phyloP scores from a whole-genome alignment of 1,284 basidiomycete genomes.

The Testicularia cyperi region DNA sequence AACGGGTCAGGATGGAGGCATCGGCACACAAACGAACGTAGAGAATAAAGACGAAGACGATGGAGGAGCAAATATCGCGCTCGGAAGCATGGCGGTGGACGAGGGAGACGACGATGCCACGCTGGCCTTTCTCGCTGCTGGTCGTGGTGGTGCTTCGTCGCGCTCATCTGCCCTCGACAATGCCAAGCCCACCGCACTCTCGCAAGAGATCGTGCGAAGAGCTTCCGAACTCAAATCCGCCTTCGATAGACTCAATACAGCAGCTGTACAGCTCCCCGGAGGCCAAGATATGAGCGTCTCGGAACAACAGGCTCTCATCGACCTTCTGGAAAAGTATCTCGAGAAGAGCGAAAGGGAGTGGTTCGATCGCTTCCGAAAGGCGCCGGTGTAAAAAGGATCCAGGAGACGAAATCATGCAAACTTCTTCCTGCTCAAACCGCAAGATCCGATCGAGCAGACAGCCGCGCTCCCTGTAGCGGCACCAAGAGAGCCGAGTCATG shows the following conservation, averaged over 20 bases:
- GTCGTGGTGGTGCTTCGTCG: background rate
- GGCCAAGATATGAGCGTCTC: slow-evolving; percentile 12
- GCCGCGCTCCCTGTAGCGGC: too few species aligned
- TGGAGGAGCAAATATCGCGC: slow-evolving; percentile 13
- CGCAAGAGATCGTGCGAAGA: slow-evolving; percentile 14
- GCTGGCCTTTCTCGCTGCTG: slow-evolving; percentile 19
- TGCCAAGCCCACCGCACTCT: slow-evolving; percentile 7
- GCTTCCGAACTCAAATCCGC: slow-evolving; percentile 6
- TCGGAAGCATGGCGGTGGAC: slow-evolving; percentile 23
- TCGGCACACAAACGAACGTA: background rate
- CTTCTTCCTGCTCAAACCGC: too few species aligned
- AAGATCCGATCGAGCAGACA: too few species aligned
- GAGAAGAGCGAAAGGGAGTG: background rate
- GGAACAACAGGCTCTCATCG: slow-evolving; percentile 10
- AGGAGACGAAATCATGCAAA: too few species aligned
- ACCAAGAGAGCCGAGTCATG: too few species aligned
- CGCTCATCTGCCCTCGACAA: background rate
- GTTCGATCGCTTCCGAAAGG: too few species aligned
- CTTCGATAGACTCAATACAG: slow-evolving; percentile 11
- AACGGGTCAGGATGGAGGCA: background rate
- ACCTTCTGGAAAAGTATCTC: slow-evolving; percentile 6
- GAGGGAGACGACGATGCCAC: slow-evolving; percentile 30
- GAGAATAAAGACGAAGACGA: slow-evolving; percentile 4
- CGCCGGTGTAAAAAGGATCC: too few species aligned
- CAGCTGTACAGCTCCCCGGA: slow-evolving; percentile 11